Base-by-base conservation (phyloP, 495 filamentous ascomycete species). In the Penicillium macrosclerotiorum region DNA sequence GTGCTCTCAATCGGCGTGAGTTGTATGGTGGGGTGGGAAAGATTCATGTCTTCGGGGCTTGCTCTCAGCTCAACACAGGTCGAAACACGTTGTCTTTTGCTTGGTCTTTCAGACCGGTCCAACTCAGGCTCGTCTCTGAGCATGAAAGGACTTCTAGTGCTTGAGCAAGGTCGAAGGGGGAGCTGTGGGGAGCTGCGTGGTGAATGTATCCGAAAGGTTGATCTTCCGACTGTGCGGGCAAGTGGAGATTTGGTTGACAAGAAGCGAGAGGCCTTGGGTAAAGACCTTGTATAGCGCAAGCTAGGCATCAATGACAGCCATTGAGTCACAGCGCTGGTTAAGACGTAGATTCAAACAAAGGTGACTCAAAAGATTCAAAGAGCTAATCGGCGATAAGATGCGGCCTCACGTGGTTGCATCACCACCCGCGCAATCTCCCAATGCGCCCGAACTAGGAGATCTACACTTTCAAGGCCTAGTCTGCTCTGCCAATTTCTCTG, bases 1-100 rank as follows among this genome's bases (percentile, higher is more conserved):
- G 79, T 83, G 26, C 71, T 65, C 63, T 95, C 90, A 32, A 78
- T 71, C 3, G 78, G 72, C 14, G 75, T 89, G 42, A 94, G 78
- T 37, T 76, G 56, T 13, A 89, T 77, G 17, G 54, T 72, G 20
- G 69, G 60, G 13, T 60, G 45, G 27, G 47, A n/a, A 23, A 49
- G 46, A 34, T 42, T 48, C 65, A 67, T 70, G 17, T 23, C 44
- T 53, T 48, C 36, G 22, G 38, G 3, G 33, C 43, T 36, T 17
- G 14, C 31, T 17, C 62, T 37, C 37, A 41, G 48, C 42, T 32
- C 14, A 5, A 48, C 35, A 11, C 54, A 51, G 17, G 39, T 42
- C 6, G 65, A 67, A 27, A 71, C 52, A 18, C 68, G 67, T 47
- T 64, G 55, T 39, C 60, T 60, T 51, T 73, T 73, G 31, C 16